These are phyloP conservation scores for Suillus occidentalis DNA, from an alignment of 768 basidiomycete species.

Conservation along the genomic window DNA sequence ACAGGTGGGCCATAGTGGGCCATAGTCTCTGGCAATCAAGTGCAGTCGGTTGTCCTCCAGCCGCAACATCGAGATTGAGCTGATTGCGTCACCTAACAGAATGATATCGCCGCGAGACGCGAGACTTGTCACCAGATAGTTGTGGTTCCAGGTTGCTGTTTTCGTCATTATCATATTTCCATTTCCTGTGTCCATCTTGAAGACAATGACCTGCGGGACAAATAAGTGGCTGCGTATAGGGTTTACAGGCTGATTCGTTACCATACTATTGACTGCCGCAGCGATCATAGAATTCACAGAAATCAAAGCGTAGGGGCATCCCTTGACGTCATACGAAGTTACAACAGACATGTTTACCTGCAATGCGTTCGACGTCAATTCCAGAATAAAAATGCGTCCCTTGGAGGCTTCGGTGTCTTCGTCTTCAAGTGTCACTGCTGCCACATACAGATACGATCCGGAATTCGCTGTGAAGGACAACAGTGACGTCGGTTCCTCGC, in stretches of 20 bases:
- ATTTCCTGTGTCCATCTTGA: slow-evolving; percentile 38
- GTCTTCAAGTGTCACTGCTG: slow-evolving; percentile 42
- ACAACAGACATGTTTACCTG: slow-evolving; percentile 32
- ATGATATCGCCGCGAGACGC: slow-evolving; percentile 54
- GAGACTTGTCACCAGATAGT: slow-evolving; percentile 74
- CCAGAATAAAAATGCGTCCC: slow-evolving; percentile 65
- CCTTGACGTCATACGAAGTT: slow-evolving; percentile 47
- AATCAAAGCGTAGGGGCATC: slow-evolving; percentile 70
- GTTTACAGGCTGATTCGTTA: slow-evolving; percentile 35
- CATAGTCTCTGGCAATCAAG: slow-evolving; percentile 70
- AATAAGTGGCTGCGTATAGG: not conserved
- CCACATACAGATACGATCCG: slow-evolving; percentile 49
- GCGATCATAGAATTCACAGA: slow-evolving; percentile 51
- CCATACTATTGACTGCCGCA: slow-evolving; percentile 76
- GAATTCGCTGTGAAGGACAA: slow-evolving; percentile 32
- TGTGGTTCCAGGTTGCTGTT: slow-evolving; percentile 72
- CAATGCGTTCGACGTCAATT: slow-evolving; percentile 30
- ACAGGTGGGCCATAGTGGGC: slow-evolving; percentile 70
- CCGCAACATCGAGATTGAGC: slow-evolving; percentile 72
- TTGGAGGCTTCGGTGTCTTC: slow-evolving; percentile 50
- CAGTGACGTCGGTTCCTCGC: slow-evolving; percentile 67
- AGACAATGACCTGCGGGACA: slow-evolving; percentile 45
- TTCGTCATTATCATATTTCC: slow-evolving; percentile 34
- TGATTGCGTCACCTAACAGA: slow-evolving; percentile 77
- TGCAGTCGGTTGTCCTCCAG: slow-evolving; percentile 44